phyloP scores from a whole-genome alignment of 192 early-diverging fungal genomes.

The Glomus cerebriforme region DNA sequence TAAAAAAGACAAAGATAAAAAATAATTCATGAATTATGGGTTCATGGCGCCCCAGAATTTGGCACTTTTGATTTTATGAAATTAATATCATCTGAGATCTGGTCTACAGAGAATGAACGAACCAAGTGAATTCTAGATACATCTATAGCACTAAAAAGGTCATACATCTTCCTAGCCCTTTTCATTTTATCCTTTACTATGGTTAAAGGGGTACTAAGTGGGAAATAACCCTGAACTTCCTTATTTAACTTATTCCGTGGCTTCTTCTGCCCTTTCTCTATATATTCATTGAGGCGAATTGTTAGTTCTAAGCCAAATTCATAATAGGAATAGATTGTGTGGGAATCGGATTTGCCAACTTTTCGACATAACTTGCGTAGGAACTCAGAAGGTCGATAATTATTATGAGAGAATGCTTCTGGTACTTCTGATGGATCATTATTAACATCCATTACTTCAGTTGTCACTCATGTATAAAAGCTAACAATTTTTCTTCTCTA shows the following conservation, averaged over 20 bases:
- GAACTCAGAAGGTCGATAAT: background rate
- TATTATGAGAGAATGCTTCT: background rate
- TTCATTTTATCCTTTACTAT: background rate
- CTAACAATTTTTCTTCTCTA: constrained; percentile 4
- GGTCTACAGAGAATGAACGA: background rate
- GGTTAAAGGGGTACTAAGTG: background rate
- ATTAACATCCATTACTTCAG: background rate
- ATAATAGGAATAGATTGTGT: background rate
- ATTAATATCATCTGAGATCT: background rate
- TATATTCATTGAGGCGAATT: background rate
- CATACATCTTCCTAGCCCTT: background rate
- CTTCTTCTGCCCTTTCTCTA: background rate
- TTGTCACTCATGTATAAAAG: background rate
- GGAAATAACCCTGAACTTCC: background rate
- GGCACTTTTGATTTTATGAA: no score
- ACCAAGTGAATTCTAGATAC: background rate
- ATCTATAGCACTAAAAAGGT: background rate
- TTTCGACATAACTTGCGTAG: background rate
- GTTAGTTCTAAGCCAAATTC: background rate
- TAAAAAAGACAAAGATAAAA: background rate
- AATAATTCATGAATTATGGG: background rate
- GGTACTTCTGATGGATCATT: background rate
- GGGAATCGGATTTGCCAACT: background rate
- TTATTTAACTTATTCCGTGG: background rate
- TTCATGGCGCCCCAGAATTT: background rate